Base-by-base conservation (phyloP, 148 eudicot species). In the Diospyros kaki region DNA sequence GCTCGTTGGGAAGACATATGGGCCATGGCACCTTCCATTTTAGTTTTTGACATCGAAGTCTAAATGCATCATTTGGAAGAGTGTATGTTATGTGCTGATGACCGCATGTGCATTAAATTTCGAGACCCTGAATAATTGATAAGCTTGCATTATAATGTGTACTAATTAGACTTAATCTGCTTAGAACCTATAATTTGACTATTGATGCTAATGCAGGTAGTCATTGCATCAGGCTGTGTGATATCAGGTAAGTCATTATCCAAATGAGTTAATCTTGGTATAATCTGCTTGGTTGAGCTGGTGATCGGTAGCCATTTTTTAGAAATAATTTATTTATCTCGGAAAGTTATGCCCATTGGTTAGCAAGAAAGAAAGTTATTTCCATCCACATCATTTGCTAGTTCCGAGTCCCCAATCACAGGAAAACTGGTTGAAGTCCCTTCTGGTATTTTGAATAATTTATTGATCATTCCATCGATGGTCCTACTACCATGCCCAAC, bases 1-100 rank as follows among this genome's bases (percentile, higher is more conserved):
- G 83, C 97, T 55, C 95, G 86, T 52, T 89, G 91, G 94, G 98
- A 28, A 28, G 28, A 28, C 28, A 28, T 94, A 91, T 85, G 87
- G 79, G 58, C 45, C 76, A 67, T 71, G 56, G 12, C 65, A 48
- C 56, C 54, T 58, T 38, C 53, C 71, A 18, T 69, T 54, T 7
- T 10, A 39, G 14, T 40, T 8, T 50, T 51, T 15, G 55, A 40
- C 41, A 8, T n/a, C 46, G 6, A 53, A 58, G 15, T 39, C 17
- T 6, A 46, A 62, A 9, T 7, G 58, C 18, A 58, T 10, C 18
- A 6, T 66, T 28, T 1, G 56, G 66, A 72, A 46, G 18, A 46
- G n/a, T 14, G 28, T 14, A 66, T 15, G 40, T 45, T 65, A 12
- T 14, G 8, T 43, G 28, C 1, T 12, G 68, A 65, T 43, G 39